These are phyloP conservation scores for Lipomyces sp. DNA, from an alignment of 805 yeast species.

Conservation along the genomic window DNA sequence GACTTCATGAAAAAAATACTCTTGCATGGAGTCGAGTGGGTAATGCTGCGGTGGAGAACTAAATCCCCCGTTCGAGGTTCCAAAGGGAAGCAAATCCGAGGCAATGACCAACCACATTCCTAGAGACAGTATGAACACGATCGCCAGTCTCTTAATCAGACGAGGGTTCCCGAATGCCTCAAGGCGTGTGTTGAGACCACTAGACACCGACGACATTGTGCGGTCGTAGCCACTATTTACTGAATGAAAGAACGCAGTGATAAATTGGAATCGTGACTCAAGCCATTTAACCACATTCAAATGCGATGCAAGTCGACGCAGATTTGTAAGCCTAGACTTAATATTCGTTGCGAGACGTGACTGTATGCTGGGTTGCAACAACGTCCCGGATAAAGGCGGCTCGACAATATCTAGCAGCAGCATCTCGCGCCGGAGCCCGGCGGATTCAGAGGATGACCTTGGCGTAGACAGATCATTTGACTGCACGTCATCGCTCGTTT, in stretches of 20 bases:
- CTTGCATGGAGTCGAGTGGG: constrained; percentile 59
- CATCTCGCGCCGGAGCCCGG: constrained; percentile 39
- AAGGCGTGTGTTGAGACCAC: constrained; percentile 47
- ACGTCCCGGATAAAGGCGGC: constrained; percentile 30
- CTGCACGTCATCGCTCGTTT: constrained; percentile 1
- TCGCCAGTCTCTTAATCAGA: constrained; percentile 75
- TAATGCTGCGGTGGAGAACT: constrained; percentile 54
- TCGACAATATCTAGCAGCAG: constrained; percentile 56
- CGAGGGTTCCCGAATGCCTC: constrained; percentile 82
- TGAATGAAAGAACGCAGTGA: constrained; percentile 19
- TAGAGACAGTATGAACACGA: constrained; percentile 66
- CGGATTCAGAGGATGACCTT: constrained; percentile 30
- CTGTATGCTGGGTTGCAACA: constrained; percentile 24
- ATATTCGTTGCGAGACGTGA: constrained; percentile 30
- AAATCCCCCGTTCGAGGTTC: constrained; percentile 12
- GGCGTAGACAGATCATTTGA: constrained; percentile 30
- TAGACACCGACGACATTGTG: constrained; percentile 13
- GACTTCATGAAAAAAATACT: constrained; percentile 56
- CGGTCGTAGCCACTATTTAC: constrained; percentile 8
- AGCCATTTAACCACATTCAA: constrained; percentile 39
- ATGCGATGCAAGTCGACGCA: constrained; percentile 37
- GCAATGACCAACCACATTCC: constrained; percentile 62
- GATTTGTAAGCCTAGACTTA: constrained; percentile 10
- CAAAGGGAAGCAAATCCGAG: constrained; percentile 57
- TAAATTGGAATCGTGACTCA: constrained; percentile 14